A percentile compares a stretch with the other conserved stretches of the same genome.
Evolutionary conservation across 2,329 filamentous ascomycete species (phyloP).

Genomic region (Zasmidium cellare): DNA sequence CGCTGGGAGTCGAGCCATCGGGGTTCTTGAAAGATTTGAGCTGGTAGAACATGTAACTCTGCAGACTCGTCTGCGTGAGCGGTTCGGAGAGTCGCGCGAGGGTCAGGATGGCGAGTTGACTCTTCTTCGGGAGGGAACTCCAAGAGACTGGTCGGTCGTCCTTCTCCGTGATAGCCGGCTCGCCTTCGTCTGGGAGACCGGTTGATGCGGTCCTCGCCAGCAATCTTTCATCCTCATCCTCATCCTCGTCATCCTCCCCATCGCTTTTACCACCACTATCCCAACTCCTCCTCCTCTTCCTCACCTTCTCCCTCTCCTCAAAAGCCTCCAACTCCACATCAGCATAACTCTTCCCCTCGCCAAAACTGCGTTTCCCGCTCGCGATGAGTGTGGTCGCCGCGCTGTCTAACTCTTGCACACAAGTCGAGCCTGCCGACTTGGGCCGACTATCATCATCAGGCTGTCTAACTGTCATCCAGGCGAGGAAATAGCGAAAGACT

Average conservation of each 20-base stretch:
- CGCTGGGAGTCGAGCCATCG: slow-evolving; percentile 47
- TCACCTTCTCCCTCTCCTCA: slow-evolving; percentile 7
- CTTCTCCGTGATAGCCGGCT: slow-evolving; percentile 9
- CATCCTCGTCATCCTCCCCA: slow-evolving; percentile 4
- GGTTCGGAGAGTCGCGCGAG: slow-evolving; percentile 80
- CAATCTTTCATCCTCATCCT: slow-evolving; percentile 16
- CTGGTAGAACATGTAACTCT: slow-evolving; percentile 85
- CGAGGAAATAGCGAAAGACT: not conserved
- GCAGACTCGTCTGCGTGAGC: slow-evolving; percentile 73
- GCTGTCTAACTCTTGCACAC: slow-evolving; percentile 25
- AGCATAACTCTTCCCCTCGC: slow-evolving; percentile 20
- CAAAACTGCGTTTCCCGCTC: slow-evolving; percentile 21
- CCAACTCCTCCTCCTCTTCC: slow-evolving; percentile 11
- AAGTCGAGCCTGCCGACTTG: not conserved
- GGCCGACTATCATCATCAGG: not conserved
- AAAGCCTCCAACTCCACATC: slow-evolving; percentile 21
- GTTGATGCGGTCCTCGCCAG: slow-evolving; percentile 10
- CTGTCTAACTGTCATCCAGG: slow-evolving; percentile 14
- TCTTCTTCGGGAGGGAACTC: slow-evolving; percentile 72
- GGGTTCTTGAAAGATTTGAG: slow-evolving; percentile 66
- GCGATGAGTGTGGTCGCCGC: slow-evolving; percentile 28
- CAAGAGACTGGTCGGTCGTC: slow-evolving; percentile 61
- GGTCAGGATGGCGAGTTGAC: slow-evolving; percentile 75
- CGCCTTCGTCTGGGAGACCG: slow-evolving; percentile 18
- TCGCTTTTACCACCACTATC: slow-evolving; percentile 5